phyloP scores from a whole-genome alignment of 2,329 filamentous ascomycete species.

The Scytalidium lignicola region DNA sequence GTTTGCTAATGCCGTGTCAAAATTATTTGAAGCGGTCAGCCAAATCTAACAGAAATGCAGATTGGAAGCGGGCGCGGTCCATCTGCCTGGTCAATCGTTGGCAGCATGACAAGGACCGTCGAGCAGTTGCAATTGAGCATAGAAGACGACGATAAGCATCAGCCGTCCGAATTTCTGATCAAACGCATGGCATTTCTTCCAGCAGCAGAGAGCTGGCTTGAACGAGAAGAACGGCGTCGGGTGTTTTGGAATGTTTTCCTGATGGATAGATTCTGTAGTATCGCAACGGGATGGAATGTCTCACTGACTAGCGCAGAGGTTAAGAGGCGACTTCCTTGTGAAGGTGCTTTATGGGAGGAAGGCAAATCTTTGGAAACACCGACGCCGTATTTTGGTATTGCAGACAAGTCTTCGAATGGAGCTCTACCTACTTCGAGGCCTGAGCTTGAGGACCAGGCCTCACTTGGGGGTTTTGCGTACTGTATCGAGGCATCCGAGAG shows the following conservation, averaged over 20 bases:
- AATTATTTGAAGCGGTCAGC: not conserved
- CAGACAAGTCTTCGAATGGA: conserved; percentile 24
- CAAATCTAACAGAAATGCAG: conserved; percentile 6
- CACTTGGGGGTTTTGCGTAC: conserved; percentile 28
- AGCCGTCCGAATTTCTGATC: conserved; percentile 25
- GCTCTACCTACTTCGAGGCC: conserved; percentile 14
- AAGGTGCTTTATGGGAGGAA: conserved; percentile 28
- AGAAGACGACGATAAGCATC: conserved; percentile 22
- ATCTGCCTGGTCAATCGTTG: conserved; percentile 30
- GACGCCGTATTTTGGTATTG: conserved; percentile 36
- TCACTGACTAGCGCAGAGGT: conserved; percentile 29
- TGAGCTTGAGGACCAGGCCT: conserved; percentile 22
- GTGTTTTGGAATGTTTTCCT: conserved; percentile 34
- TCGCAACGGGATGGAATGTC: conserved; percentile 32
- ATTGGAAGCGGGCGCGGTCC: conserved; percentile 29
- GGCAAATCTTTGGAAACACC: conserved; percentile 17
- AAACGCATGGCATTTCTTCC: conserved; percentile 31
- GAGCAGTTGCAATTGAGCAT: conserved; percentile 29
- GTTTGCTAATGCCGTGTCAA: not conserved
- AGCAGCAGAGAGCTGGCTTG: conserved; percentile 25
- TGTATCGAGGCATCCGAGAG: conserved; percentile 30
- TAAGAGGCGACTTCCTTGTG: conserved; percentile 29
- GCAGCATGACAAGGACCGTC: conserved; percentile 30
- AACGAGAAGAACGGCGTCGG: conserved; percentile 30
- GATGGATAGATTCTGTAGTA: conserved; percentile 32